Evolutionary conservation across 2,329 filamentous ascomycete genomes (phyloP), one percentile per base, ranked within the genome.

Genomic region (Capronia coronata): DNA sequence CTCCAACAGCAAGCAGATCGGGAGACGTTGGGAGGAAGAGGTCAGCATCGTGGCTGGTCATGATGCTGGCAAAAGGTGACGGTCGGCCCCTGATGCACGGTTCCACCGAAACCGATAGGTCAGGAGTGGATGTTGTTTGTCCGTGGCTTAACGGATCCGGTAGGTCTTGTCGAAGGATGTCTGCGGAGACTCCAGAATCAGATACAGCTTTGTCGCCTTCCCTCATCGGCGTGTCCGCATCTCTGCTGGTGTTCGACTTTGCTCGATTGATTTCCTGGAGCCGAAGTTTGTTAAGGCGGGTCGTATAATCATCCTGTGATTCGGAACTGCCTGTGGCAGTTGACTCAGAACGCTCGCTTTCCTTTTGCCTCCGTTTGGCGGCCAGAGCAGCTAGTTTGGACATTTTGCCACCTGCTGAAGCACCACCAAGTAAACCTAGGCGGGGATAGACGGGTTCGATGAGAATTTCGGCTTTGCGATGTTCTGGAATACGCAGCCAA

Each of bases 381-480:
- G 91, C 90, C 35, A 98, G 73, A 41, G 88, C 88, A 61, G 94
- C 91, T 39, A 98, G 74, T 63, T 98, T 98, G 3, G 91, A 94
- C 67, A 86, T 76, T 63, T 90, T 93, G 2, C 79, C 76, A 10
- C 70, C 70, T 41, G 79, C 77, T n/a, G 67, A 76, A 7, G 81
- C 78, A 27, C 93, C 94, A 23, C 93, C 94, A 2, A 95, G 68
- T 0, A 98, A 73, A 1, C 88, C 84, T 14, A 82, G 78, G 41
- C 71, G 72, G 46, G 77, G 81, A 55, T 70, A 70, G 29, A 77
- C 51, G 67, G 75, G 79, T 34, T 82, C 74, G 43, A 86, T 68
- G 30, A 90, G 77, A 13, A 84, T 75, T 13, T 74, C 65, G 30
- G 84, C 78, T 58, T 78, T 76, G 23, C 86, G 80, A 40, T 84